These are phyloP conservation scores for Brassica napus DNA, from an alignment of 345 rosid genomes.

Conservation along the genomic window Da-Ae NC_063448.1:28961001-28961500, in stretches of 20 bases:
- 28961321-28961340: not conserved
- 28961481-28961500: constrained; percentile 71
- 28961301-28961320: constrained; percentile 4
- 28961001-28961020: constrained; percentile 45
- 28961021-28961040: constrained; percentile 56
- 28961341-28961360: constrained; percentile 12
- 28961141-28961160: constrained; percentile 66
- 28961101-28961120: constrained; percentile 80
- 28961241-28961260: constrained; percentile 1
- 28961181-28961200: constrained; percentile 77
- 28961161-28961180: constrained; percentile 75
- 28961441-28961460: constrained; percentile 96
- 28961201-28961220: constrained; percentile 87
- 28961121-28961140: constrained; percentile 72
- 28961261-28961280: not conserved
- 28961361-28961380: constrained; percentile 16
- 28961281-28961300: constrained; percentile 12
- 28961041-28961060: constrained; percentile 38
- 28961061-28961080: constrained; percentile 63
- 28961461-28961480: constrained; percentile 72
- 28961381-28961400: constrained; percentile 22
- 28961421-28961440: constrained; percentile 75
- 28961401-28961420: constrained; percentile 31
- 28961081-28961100: constrained; percentile 75
- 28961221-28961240: constrained; percentile 66